Conservation (phyloP, 164 flowering plant species). For the Akebia trifoliata region DNA sequence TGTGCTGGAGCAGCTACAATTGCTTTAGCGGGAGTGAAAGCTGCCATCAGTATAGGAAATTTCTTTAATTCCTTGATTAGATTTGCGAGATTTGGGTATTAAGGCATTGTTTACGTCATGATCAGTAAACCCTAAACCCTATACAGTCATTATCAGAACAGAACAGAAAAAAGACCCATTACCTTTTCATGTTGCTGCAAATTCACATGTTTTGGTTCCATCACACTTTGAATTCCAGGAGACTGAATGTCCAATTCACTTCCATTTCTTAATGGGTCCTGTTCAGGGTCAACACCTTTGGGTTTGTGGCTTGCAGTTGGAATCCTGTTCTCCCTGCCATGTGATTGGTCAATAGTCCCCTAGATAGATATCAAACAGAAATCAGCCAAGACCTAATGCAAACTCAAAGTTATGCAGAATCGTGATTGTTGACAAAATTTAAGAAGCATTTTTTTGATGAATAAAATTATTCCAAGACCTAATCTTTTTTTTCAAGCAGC, state of each 20-base stretch:
- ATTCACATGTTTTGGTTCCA: conserved; percentile 12
- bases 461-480: no score
- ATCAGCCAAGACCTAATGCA: conserved; percentile 16
- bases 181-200: conserved; percentile 41
- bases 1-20: no score
- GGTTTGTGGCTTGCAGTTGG: conserved; percentile 34
- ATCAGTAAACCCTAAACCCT: background rate
- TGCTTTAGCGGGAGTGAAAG: no score
- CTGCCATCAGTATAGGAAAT: no score
- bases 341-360: conserved; percentile 56
- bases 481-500: no score
- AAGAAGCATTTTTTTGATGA: no score
- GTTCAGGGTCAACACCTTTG: conserved; percentile 35
- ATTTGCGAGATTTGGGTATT: no score
- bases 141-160: background rate
- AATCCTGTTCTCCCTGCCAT: conserved; percentile 37
- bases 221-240: conserved; percentile 15
- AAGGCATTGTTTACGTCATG: no score
- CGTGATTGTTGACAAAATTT: no score
- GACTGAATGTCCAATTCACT: conserved; percentile 20
- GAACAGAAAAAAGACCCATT: conserved; percentile 15
- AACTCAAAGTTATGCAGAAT: no score
- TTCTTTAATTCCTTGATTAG: no score
- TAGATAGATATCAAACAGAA: conserved; percentile 21
- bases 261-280: conserved; percentile 54